These are phyloP conservation scores for Solanum virginianum DNA, from an alignment of 257 asterid species.

Conservation along the genomic window DNA sequence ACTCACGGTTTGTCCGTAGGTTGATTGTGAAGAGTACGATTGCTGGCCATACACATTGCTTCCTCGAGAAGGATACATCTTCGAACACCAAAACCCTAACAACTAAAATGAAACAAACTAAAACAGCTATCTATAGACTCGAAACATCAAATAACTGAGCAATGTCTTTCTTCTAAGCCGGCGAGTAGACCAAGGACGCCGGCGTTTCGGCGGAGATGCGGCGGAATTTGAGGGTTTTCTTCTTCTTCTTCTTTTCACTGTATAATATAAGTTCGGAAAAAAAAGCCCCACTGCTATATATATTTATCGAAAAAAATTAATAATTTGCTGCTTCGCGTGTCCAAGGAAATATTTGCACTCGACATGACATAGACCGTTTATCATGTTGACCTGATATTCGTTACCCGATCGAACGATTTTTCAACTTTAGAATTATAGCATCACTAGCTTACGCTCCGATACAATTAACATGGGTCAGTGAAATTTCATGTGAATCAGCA, in stretches of 20 bases:
- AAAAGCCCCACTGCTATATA: not conserved
- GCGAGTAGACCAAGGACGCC: not conserved
- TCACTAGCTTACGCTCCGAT: no score
- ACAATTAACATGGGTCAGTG: no score
- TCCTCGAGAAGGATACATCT: conserved; percentile 20
- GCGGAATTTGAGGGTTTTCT: not conserved
- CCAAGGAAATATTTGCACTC: not conserved
- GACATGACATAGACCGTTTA: not conserved
- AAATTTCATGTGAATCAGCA: no score
- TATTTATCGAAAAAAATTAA: not conserved
- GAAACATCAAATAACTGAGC: not conserved
- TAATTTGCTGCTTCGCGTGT: not conserved
- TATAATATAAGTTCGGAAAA: not conserved
- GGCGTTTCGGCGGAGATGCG: not conserved
- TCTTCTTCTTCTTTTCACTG: not conserved
- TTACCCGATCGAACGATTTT: not conserved
- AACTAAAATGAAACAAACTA: not conserved
- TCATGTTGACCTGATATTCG: not conserved
- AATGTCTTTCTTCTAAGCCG: not conserved
- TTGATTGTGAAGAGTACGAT: conserved; percentile 19
- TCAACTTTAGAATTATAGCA: not conserved
- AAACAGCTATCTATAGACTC: not conserved
- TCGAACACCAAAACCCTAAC: not conserved
- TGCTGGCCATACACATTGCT: conserved; percentile 20
- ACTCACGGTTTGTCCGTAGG: conserved; percentile 15